These are phyloP conservation scores for Aspergillus glaucus DNA, from an alignment of 2,329 filamentous ascomycete genomes.

Conservation along the genomic window DNA sequence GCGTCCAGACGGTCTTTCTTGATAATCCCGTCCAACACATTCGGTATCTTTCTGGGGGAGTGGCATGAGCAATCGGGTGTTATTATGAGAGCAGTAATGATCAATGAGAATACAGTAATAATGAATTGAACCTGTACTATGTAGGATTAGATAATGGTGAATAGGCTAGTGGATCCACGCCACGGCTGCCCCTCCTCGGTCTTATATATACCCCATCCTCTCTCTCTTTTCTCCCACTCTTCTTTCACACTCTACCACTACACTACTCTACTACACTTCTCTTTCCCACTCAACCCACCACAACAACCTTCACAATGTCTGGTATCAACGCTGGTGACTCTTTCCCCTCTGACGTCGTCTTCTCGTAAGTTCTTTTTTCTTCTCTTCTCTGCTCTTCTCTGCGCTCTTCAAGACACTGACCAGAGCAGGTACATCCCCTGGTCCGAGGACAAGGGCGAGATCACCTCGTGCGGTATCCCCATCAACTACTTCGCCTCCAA, in stretches of 20 bases:
- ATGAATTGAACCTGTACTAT: background rate
- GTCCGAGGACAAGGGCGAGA: constrained; percentile 58
- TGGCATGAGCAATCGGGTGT: background rate
- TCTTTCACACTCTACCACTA: background rate
- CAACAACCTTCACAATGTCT: constrained; percentile 44
- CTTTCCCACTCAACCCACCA: constrained; percentile 5
- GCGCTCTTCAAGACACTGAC: background rate
- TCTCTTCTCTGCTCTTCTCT: constrained; percentile 1
- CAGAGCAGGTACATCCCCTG: constrained; percentile 66
- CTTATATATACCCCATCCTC: constrained; percentile 11
- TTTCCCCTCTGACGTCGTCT: constrained; percentile 75
- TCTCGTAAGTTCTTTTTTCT: constrained; percentile 51
- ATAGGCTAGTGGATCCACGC: background rate
- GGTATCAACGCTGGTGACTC: constrained; percentile 72
- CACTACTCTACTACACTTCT: constrained; percentile 3
- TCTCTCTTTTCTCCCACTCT: constrained; percentile 1
- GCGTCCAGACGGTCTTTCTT: constrained; percentile 28
- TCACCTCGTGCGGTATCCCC: constrained; percentile 73
- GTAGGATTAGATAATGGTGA: background rate
- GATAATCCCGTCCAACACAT: constrained; percentile 29
- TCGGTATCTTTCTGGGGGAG: constrained; percentile 30
- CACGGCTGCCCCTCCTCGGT: background rate
- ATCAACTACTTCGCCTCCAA: constrained; percentile 73
- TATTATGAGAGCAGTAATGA: background rate
- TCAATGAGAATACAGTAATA: background rate